These are phyloP conservation scores for Flaveria bidentis DNA, from an alignment of 129 eudicot species.

Conservation along the genomic window DNA sequence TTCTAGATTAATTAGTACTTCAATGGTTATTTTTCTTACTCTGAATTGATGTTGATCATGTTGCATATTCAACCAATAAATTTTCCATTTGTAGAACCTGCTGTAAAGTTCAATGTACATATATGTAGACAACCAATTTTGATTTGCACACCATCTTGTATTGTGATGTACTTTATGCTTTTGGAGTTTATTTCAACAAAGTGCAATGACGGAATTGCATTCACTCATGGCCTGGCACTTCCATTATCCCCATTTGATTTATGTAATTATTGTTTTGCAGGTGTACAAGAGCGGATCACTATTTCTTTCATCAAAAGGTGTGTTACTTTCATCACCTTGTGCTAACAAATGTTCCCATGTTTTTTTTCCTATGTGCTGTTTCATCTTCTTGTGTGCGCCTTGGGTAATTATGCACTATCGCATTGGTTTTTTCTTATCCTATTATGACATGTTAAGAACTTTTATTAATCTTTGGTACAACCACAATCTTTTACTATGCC, in stretches of 20 bases:
- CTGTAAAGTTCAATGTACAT: slow-evolving; percentile 8
- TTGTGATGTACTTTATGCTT: not conserved
- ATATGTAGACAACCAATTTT: not conserved
- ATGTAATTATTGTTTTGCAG: slow-evolving; percentile 53
- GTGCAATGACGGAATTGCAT: not conserved
- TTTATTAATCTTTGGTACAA: not conserved
- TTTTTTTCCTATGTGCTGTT: not conserved
- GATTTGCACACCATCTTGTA: not conserved
- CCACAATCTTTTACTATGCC: slow-evolving; percentile 16
- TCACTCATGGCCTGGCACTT: slow-evolving; percentile 7
- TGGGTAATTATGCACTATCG: slow-evolving; percentile 2
- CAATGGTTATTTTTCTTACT: not conserved
- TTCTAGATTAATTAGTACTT: not conserved
- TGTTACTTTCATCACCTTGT: slow-evolving; percentile 33
- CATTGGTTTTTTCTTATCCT: not conserved
- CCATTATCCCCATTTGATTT: not conserved
- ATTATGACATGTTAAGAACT: not conserved
- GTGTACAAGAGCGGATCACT: slow-evolving; percentile 85
- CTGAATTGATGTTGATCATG: not conserved
- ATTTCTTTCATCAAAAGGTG: slow-evolving; percentile 92
- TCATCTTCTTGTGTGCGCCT: slow-evolving; percentile 17
- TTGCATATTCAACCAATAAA: not conserved
- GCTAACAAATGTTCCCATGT: slow-evolving; percentile 18
- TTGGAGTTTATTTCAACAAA: not conserved
- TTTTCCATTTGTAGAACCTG: slow-evolving; percentile 2